Conservation (phyloP, 345 rosid species). For the Gossypium australe region DNA sequence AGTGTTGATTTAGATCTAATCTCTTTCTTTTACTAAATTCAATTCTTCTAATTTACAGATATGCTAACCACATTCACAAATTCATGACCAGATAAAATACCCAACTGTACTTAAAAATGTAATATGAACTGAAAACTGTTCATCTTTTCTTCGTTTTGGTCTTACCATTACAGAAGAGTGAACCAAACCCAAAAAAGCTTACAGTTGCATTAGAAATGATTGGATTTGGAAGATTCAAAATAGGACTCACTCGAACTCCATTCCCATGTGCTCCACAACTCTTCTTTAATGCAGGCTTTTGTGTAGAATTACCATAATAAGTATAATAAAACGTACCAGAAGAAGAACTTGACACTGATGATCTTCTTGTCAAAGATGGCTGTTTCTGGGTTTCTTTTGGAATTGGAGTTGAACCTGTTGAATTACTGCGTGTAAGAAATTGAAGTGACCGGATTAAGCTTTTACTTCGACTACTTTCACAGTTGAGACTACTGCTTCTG, state of each 20-base stretch:
- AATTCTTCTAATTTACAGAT: constrained; percentile 29
- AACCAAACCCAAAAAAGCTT: constrained; percentile 63
- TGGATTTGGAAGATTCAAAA: constrained; percentile 64
- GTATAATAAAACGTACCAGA: constrained; percentile 29
- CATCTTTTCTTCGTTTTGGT: constrained; percentile 53
- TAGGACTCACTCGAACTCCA: constrained; percentile 65
- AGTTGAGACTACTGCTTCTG: constrained; percentile 78
- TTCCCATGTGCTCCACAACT: constrained; percentile 43
- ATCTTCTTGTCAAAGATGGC: constrained; percentile 42
- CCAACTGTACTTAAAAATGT: constrained; percentile 31
- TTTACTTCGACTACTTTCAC: constrained; percentile 46
- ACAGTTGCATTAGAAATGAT: constrained; percentile 61
- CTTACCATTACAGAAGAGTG: constrained; percentile 71
- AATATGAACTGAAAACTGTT: background rate
- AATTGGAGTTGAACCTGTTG: constrained; percentile 68
- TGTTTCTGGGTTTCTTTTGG: constrained; percentile 45
- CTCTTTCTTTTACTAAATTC: constrained; percentile 7
- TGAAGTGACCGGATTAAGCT: constrained; percentile 59
- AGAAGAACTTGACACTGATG: constrained; percentile 31
- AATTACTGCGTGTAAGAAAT: constrained; percentile 77
- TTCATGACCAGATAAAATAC: constrained; percentile 27
- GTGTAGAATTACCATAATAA: constrained; percentile 26
- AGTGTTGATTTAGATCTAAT: constrained; percentile 20
- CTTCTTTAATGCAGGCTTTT: constrained; percentile 47
- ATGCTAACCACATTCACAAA: constrained; percentile 7